Evolutionary conservation across 345 rosid genomes (phyloP), one percentile per base, ranked within the genome.

Genomic region (Melaleuca quinquenervia): DNA sequence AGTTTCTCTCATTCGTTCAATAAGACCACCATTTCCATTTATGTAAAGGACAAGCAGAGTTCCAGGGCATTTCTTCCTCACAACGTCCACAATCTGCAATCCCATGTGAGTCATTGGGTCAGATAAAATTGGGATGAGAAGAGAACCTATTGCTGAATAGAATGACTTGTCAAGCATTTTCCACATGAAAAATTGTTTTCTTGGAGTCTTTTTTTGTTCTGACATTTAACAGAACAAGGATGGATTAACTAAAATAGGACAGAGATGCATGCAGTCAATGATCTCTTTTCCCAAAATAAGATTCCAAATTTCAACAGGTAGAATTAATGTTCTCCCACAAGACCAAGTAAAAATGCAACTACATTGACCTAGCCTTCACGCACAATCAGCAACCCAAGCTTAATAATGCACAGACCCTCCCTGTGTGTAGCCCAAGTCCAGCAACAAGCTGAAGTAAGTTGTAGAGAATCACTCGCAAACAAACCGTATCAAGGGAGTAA

Each of bases 11-110:
- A 97, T 97, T 86, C 94, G 94, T 85, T 97, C 99, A 49, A 97
- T 95, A 82, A 97, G 95, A 45, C 98, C 99, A 76, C 98, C 98
- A 83, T 96, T 97, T 87, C 99, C 98, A 84, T 96, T 97, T 74
- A 96, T 97, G 89, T 97, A 96, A 83, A 95, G 95, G 84, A 95
- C 99, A 74, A 97, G 90, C 6, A 96, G 97, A 45, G 96, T 97
- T n/a, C 90, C 90, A 60, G 97, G 99, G 91, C 98, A 94, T 87
- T 91, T 95, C 56, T 52, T 91, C 90, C 91, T 93, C 26, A 95
- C 98, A 24, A 62, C 85, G 53, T 84, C 85, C 50, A 95, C 94
- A 84, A 96, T 94, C 99, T 97, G 90, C 88, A 86, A 86, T 86
- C 86, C 52, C 53, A 87, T 58, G 86, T 82, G 62, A 52, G 76